Evolutionary conservation across 2,329 filamentous ascomycete species (phyloP).

Genomic region (Paecilomyces formosus): DNA sequence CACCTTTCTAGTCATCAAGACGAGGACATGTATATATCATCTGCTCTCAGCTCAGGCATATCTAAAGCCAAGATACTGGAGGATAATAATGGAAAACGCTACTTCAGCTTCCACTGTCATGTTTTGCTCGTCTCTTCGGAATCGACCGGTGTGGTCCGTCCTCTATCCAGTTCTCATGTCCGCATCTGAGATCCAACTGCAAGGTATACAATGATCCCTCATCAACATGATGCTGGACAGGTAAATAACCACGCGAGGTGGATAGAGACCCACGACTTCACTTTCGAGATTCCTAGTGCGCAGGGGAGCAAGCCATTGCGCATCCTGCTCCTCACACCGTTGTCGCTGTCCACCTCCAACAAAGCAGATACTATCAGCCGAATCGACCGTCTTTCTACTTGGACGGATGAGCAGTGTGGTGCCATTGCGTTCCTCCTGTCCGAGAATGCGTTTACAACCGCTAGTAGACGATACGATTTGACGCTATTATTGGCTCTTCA

Average conservation of each 20-base stretch:
- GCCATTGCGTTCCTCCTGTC: slow-evolving; percentile 17
- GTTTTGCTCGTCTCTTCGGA: slow-evolving; percentile 36
- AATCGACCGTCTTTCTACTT: slow-evolving; percentile 9
- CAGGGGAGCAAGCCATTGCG: slow-evolving; percentile 4
- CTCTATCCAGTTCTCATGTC: slow-evolving; percentile 14
- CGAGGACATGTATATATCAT: background rate
- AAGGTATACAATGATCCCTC: slow-evolving; percentile 10
- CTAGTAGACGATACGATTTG: slow-evolving; percentile 11
- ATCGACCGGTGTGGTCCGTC: slow-evolving; percentile 28
- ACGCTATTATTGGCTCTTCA: slow-evolving; percentile 15
- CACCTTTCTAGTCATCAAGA: background rate
- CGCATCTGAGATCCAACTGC: slow-evolving; percentile 4
- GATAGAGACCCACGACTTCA: slow-evolving; percentile 16
- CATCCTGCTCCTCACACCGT: slow-evolving; percentile 14
- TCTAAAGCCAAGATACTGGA: background rate
- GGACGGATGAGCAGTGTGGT: slow-evolving; percentile 3
- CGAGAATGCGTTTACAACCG: slow-evolving; percentile 11
- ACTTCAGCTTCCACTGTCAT: slow-evolving; percentile 12
- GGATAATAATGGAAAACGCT: slow-evolving; percentile 2
- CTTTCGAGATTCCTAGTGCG: slow-evolving; percentile 4
- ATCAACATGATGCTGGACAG: no score
- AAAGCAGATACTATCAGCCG: slow-evolving; percentile 11
- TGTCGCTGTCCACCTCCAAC: slow-evolving; percentile 8
- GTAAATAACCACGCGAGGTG: background rate
- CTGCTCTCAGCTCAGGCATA: background rate